Base-by-base conservation (phyloP, 768 basidiomycete species). In the Xerocomellus chrysenteron region DNA sequence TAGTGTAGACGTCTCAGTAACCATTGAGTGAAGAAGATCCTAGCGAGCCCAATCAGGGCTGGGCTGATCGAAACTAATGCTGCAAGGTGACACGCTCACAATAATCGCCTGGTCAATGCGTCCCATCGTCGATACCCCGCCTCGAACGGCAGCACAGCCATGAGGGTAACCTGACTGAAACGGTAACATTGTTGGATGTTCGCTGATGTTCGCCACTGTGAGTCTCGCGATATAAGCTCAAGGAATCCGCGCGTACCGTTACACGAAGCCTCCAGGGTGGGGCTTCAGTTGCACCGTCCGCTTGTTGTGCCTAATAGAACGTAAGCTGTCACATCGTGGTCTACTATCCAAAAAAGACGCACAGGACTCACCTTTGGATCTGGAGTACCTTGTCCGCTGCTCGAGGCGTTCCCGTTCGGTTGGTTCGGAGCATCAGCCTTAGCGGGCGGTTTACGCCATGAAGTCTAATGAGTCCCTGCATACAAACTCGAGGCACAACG, bases 81-180 rank as follows among this genome's bases (percentile, higher is more conserved):
- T n/a, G 32, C 14, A 6, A 47, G 19, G 2, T 5, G 14, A 24
- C 13, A 47, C 21, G 9, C 19, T 21, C 35, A 24, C 17, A 5
- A 40, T n/a, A 19, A 28, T 33, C 21, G n/a, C 17, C 17, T 7
- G 1, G 4, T 49, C 24, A 43, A 26, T 42, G 21, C 5, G 26
- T 36, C 21, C 33, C 49, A 28, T 55, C 47, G 19, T 42, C 33
- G 6, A 21, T 24, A 30, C 37, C 8, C 5, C 51, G 6, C 11
- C 17, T 9, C 17, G 4, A 54, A 32, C 28, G 16, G 13, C 55
- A 56, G 14, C 42, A 21, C 55, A 56, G 39, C 55, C 55, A 56
- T 3, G 30, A 9, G 9, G 55, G 55, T 0, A 56, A 44, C 12
- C 21, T 32, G 36, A 55, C 2, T n/a, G n/a, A n/a, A 30, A 55